Percentiles rank a stretch among this genome's conserved stretches.
phyloP scores from a whole-genome alignment of 805 yeast species.

The Pichia phayaonensis region DNA sequence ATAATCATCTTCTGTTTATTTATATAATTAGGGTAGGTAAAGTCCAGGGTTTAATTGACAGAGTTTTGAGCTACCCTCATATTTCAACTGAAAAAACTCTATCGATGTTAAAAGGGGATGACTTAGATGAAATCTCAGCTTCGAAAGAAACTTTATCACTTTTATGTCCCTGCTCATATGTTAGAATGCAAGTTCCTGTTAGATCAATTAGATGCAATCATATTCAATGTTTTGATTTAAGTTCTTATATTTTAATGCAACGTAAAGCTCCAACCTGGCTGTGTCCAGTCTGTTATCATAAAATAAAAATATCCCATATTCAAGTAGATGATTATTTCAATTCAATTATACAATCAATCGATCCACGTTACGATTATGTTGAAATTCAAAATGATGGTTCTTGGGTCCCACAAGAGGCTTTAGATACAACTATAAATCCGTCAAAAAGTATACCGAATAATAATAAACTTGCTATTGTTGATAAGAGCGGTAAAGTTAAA shows the following conservation, averaged over 20 bases:
- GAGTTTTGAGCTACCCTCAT: conserved; percentile 40
- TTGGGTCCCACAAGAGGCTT: conserved; percentile 42
- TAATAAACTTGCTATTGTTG: background rate
- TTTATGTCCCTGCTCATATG: conserved; percentile 71
- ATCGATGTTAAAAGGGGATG: conserved; percentile 19
- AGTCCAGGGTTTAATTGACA: conserved; percentile 34
- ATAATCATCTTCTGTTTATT: conserved; percentile 42
- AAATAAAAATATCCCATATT: conserved; percentile 47
- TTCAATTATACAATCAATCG: conserved; percentile 50
- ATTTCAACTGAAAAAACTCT: conserved; percentile 45
- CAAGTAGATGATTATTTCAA: conserved; percentile 67
- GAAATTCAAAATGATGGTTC: conserved; percentile 63
- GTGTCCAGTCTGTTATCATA: conserved; percentile 73
- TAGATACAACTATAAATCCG: conserved; percentile 3
- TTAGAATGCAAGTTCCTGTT: conserved; percentile 63
- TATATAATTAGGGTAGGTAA: conserved; percentile 48
- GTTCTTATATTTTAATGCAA: conserved; percentile 66
- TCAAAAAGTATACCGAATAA: background rate
- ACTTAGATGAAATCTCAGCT: conserved; percentile 49
- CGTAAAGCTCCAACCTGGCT: conserved; percentile 76
- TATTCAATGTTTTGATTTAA: conserved; percentile 82
- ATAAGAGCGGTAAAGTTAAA: conserved; percentile 3
- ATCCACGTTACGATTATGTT: conserved; percentile 54
- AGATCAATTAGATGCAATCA: conserved; percentile 69
- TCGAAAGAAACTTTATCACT: conserved; percentile 54